Evolutionary conservation across 345 rosid species (phyloP), one percentile per base, ranked within the genome.

Genomic region (Salix viminalis): DNA sequence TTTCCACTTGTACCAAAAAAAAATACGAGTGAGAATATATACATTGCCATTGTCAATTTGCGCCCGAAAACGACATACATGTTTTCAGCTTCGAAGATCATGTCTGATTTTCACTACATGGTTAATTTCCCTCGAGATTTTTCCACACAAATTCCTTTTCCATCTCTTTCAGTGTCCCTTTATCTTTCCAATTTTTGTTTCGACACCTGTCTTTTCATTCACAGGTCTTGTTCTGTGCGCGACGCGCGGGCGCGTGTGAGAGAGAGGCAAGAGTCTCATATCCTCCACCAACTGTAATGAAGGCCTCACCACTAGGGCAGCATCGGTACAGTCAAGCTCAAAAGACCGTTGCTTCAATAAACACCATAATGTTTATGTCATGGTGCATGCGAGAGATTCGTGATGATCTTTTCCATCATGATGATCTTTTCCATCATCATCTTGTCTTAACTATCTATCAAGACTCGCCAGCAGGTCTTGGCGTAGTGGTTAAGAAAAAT

Each of bases 211-310:
- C 14, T 62, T 65, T 16, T 56, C 16, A 13, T 61, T 19, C 41
- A 7, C 36, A 70, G 5, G 37, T 34, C 42, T 19, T 32, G 30
- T 4, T 41, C 37, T 6, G 62, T 1, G 6, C 1, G 13, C 12
- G 14, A 9, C 12, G 13, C 21, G 62, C 15, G 21, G 19, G 46
- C 58, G 30, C n/a, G 62, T 8, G 41, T 26, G 30, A 46, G 30
- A 74, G 30, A 46, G 30, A 74, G 61, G 56, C 86, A 83, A 88
- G 93, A 71, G 10, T 67, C 61, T 70, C 72, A 68, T 85, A 67
- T 58, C 86, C 75, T 80, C 96, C 94, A 80, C 88, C 77, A 86
- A 79, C 24, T 44, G 34, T 62, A 61, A 79, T 46, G 86, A 84
- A 67, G 80, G 80, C 32, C 71, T 65, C 56, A 19, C 67, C 75